Evolutionary conservation across 805 yeast genomes (phyloP).

Genomic region (Blastobotrys chiropterorum): DNA sequence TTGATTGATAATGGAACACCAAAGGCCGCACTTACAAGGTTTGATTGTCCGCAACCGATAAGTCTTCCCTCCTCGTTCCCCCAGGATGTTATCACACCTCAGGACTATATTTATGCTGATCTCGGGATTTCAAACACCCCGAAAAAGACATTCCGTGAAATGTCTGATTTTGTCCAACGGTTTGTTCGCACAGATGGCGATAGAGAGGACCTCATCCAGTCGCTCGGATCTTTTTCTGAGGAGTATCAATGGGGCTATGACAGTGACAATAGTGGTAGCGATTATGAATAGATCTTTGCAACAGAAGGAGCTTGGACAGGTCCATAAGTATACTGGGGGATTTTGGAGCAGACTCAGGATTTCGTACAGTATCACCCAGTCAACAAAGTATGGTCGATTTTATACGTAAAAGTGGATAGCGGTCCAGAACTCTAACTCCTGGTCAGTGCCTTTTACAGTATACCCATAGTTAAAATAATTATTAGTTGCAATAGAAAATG

Average conservation of each 20-base stretch:
- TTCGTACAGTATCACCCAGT: no score
- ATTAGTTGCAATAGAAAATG: no score
- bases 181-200: slow-evolving; percentile 13
- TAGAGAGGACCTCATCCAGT: slow-evolving; percentile 22
- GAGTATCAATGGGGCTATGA: slow-evolving; percentile 18
- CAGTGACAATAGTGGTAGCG: slow-evolving; percentile 8
- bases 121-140: slow-evolving; percentile 19
- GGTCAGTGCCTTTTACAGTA: no score
- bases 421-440: no score
- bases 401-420: no score
- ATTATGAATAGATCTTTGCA: slow-evolving; percentile 2
- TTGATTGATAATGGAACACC: slow-evolving; percentile 15
- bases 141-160: slow-evolving; percentile 9
- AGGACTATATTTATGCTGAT: slow-evolving; percentile 11
- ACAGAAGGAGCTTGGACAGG: no score
- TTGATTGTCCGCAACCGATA: slow-evolving; percentile 14
- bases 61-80: slow-evolving; percentile 17
- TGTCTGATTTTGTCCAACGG: slow-evolving; percentile 16
- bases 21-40: slow-evolving; percentile 8
- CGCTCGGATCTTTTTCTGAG: slow-evolving; percentile 15
- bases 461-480: no score
- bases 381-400: no score
- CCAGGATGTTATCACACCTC: slow-evolving; percentile 5
- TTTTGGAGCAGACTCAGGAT: no score
- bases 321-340: no score